Evolutionary conservation across 1,284 basidiomycete species (phyloP).

Genomic region (Butyriboletus appendiculatus): DNA sequence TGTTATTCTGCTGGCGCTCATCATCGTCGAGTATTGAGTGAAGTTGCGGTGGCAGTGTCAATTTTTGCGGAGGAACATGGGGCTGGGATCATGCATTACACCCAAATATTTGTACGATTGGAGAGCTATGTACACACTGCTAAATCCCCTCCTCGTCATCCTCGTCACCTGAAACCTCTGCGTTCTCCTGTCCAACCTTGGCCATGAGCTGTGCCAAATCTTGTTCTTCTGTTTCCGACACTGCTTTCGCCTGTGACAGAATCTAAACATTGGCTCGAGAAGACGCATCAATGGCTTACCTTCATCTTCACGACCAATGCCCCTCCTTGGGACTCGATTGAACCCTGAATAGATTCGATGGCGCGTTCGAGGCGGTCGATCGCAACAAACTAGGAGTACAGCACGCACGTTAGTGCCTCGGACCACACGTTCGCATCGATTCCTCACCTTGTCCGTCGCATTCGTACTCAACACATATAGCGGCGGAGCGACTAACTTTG

Average conservation of each 20-base stretch:
- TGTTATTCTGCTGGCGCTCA: constrained; percentile 9
- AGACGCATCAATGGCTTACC: constrained; percentile 44
- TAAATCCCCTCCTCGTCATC: constrained; percentile 68
- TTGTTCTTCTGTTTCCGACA: constrained; percentile 95
- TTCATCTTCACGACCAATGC: constrained; percentile 96
- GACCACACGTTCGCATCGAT: background rate
- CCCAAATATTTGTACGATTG: too few relatives aligned
- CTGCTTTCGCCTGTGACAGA: constrained; percentile 80
- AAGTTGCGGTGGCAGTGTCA: background rate
- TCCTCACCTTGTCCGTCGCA: constrained; percentile 87
- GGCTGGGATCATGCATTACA: background rate
- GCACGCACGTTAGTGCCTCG: background rate
- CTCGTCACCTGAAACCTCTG: constrained; percentile 92
- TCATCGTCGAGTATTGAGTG: constrained; percentile 25
- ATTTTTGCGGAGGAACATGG: background rate
- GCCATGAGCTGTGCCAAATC: constrained; percentile 95
- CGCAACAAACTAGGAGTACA: constrained; percentile 65
- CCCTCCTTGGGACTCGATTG: constrained; percentile 86
- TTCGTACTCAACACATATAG: constrained; percentile 96
- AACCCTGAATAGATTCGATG: constrained; percentile 85
- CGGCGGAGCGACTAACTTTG: constrained; percentile 95
- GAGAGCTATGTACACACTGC: background rate
- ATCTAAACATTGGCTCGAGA: background rate
- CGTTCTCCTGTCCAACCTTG: constrained; percentile 88
- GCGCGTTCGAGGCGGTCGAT: constrained; percentile 94